A percentile compares a stretch with the other conserved stretches of the same genome.
Evolutionary conservation across 345 rosid species (phyloP).

Genomic region (Eucalyptus paniculata): DNA sequence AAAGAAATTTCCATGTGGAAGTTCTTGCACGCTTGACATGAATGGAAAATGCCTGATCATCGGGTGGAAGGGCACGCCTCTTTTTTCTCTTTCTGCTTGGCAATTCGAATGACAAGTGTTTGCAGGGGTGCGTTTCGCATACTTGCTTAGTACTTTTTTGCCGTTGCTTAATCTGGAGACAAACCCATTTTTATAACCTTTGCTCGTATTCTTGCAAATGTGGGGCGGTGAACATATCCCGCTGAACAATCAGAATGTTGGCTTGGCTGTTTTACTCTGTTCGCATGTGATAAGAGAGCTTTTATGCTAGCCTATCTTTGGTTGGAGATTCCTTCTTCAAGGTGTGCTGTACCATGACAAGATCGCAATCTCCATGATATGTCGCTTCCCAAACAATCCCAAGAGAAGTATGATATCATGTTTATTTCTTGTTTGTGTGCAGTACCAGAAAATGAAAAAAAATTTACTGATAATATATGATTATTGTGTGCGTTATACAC

Average conservation of each 20-base stretch:
- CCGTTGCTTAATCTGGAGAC: neutral
- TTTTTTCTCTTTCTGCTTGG: conserved; percentile 18
- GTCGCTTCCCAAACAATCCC: neutral
- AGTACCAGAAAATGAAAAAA: fast-evolving
- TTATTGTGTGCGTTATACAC: neutral
- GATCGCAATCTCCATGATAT: neutral
- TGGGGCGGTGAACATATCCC: neutral
- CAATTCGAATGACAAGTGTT: neutral
- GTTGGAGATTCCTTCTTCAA: neutral
- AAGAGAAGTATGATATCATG: neutral
- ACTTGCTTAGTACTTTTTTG: neutral
- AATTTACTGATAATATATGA: neutral
- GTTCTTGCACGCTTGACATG: conserved; percentile 5
- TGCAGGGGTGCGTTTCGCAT: neutral
- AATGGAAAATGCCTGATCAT: conserved; percentile 8
- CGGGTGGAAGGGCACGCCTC: conserved; percentile 20
- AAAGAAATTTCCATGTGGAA: conserved; percentile 1
- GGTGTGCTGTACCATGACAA: neutral
- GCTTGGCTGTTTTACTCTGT: neutral
- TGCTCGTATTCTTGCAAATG: neutral
- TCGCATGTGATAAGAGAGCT: neutral
- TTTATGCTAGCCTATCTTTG: neutral
- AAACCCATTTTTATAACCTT: neutral
- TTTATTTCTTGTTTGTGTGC: neutral
- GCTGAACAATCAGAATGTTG: fast-evolving